Conservation (phyloP, 331 rosid species). For the Acacia pycnantha region DNA sequence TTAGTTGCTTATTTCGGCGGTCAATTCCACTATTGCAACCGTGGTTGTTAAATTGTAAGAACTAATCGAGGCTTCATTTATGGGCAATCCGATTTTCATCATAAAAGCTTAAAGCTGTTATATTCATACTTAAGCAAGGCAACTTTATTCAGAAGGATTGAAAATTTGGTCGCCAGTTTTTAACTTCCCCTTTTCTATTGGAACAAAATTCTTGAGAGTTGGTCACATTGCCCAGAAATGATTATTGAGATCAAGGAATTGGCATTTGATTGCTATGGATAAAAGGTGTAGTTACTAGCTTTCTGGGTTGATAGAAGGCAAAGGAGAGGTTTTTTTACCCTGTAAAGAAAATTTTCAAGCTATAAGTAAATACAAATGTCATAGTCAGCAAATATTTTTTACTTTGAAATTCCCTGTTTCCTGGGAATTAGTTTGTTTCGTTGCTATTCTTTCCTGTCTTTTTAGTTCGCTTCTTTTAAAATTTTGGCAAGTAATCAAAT, state of each 20-base stretch:
- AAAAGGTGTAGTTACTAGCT: neutral
- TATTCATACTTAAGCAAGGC: neutral
- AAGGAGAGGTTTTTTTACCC: neutral
- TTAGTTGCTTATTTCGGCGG: neutral
- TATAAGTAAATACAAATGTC: neutral
- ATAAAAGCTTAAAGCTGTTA: neutral
- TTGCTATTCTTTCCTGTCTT: neutral
- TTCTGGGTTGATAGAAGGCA: neutral
- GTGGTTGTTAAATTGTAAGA: neutral
- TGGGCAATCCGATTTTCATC: neutral
- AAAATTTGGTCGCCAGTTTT: constrained; percentile 12
- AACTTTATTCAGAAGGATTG: neutral
- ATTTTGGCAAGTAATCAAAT: neutral
- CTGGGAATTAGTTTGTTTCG: neutral
- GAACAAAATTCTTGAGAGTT: neutral
- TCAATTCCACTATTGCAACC: neutral
- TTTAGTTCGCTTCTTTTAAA: neutral
- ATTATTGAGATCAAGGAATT: neutral
- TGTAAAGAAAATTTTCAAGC: neutral
- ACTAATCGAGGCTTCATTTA: neutral
- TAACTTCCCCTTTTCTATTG: neutral
- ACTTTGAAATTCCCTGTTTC: neutral
- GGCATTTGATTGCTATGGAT: neutral
- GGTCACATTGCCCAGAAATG: neutral
- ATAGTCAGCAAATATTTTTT: neutral